Evolutionary conservation across 345 rosid genomes (phyloP).

Genomic region (Hypericum androsaemum): DNA sequence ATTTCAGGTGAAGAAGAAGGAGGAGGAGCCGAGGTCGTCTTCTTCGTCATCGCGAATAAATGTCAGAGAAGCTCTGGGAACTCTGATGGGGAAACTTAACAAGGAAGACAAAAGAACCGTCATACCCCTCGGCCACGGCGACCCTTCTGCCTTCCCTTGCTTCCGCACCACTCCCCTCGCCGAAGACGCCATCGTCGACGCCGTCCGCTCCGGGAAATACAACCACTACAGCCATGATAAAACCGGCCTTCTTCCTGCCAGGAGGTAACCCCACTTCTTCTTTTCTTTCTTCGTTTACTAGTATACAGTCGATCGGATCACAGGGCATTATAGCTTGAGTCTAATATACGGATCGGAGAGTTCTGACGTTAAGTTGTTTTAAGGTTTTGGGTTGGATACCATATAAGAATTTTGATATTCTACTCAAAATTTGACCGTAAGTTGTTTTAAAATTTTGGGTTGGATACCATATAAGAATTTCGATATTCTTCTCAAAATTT

Average conservation of each 20-base stretch:
- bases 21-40: background rate
- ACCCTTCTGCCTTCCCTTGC: slow-evolving; percentile 40
- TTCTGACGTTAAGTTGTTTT: too few relatives aligned
- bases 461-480: too few relatives aligned
- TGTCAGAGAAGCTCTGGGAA: slow-evolving; percentile 15
- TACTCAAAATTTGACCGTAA: background rate
- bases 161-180: slow-evolving; percentile 27
- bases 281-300: too few relatives aligned
- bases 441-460: too few relatives aligned
- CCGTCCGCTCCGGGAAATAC: slow-evolving; percentile 32
- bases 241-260: slow-evolving; percentile 36
- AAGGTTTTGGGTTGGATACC: too few relatives aligned
- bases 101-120: slow-evolving; percentile 20
- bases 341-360: too few relatives aligned
- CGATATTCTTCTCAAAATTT: too few relatives aligned
- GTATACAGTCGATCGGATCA: too few relatives aligned
- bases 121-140: slow-evolving; percentile 40
- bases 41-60: background rate
- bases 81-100: slow-evolving; percentile 18
- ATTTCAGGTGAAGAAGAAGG: background rate
- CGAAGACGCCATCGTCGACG: slow-evolving; percentile 37
- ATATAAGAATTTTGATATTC: too few relatives aligned
- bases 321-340: too few relatives aligned
- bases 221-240: slow-evolving; percentile 29
- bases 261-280: slow-evolving; percentile 24